Percentiles rank a stretch among this genome's conserved stretches.
These are phyloP conservation scores for Boletales sp. DNA, from an alignment of 768 basidiomycete species.

Conservation along the genomic window DNA sequence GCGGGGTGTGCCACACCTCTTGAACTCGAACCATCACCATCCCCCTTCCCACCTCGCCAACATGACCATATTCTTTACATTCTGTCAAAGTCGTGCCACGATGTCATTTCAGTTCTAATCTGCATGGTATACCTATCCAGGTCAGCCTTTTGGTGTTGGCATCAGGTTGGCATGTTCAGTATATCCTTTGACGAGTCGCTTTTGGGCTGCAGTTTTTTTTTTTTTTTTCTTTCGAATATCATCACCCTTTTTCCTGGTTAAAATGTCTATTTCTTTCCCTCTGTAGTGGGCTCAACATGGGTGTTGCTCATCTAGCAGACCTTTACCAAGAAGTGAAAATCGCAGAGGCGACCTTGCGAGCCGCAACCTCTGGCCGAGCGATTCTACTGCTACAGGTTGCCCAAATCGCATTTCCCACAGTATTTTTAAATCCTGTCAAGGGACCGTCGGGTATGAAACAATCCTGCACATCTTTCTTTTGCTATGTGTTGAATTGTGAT, in stretches of 20 bases:
- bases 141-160: no score
- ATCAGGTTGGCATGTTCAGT: not conserved
- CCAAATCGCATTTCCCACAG: conserved; percentile 9
- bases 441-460: no score
- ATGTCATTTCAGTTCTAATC: no score
- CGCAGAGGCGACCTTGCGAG: not conserved
- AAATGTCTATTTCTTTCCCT: not conserved
- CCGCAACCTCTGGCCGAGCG: not conserved
- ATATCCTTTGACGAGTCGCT: not conserved
- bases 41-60: not conserved
- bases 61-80: no score
- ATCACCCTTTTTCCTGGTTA: not conserved
- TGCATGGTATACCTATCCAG: no score
- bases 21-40: conserved; percentile 33
- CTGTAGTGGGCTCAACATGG: not conserved
- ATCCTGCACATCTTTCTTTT: no score
- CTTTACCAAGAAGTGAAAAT: not conserved
- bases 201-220: no score
- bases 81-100: no score
- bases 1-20: conserved; percentile 15
- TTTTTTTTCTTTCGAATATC: not conserved
- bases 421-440: not conserved
- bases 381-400: not conserved
- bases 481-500: no score
- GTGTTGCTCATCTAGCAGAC: not conserved